Evolutionary conservation across 805 yeast genomes (phyloP), one percentile per base, ranked within the genome.

Genomic region (Kluyveromyces aestuarii): DNA sequence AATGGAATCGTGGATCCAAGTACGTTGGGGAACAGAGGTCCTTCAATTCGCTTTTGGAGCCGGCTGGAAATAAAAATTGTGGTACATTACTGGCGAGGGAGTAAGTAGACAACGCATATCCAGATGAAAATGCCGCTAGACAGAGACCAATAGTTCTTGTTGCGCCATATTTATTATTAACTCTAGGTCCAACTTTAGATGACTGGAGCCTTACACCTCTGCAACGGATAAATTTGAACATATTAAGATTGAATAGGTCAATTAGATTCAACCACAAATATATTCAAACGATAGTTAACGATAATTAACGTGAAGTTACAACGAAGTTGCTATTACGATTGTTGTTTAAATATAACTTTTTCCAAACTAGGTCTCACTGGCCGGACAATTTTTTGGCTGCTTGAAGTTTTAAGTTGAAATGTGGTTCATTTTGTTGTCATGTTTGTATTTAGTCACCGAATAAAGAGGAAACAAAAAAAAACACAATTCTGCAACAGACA

Each of bases 11-110:
- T 1, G 63, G 51, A 21, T 59, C 50, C 2, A 62, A 59, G 36
- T 61, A 61, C n/a, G 45, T 50, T 18, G 64, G 63, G 1, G 62
- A 46, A 9, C 61, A 58, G 2, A 60, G 37, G 30, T 61, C 66
- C 1, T 19, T 2, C 8, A 61, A 45, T 1, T 44, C 16, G 0
- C 64, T 60, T 8, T 48, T 53, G 2, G 66, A 61, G 0, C 63
- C 59, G 16, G 55, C 57, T 5, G 66, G 66, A 50, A 60, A 60
- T n/a, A 59, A 17, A 35, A 38, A 37, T 37, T 10, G 27, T 10
- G 45, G 45, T 8, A 42, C 45, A 33, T 42, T 42, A 21, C 30
- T 25, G 18, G 27, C 27, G 30, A 35, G 33, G 8, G 41, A 25
- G 19, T n/a, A n/a, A 8, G 19, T 25, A 13, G 17, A 19, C 17